Evolutionary conservation across 2,329 filamentous ascomycete species (phyloP), one percentile per base, ranked within the genome.

Genomic region (Pyrenophora graminea): DNA sequence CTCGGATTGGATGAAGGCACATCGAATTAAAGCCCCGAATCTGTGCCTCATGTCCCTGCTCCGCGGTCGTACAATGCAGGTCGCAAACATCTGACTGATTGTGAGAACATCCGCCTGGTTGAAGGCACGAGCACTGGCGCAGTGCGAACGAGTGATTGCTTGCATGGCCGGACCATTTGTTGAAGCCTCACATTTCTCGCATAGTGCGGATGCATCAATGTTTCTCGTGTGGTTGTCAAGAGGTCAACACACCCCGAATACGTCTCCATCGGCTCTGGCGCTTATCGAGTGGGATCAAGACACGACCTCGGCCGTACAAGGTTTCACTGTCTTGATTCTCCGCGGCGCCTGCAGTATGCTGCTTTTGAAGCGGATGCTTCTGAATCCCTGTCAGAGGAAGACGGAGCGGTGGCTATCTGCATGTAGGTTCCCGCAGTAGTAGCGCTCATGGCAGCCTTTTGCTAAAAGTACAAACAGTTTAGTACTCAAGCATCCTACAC

Each of bases 51-150:
- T 39, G 19, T 59, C 51, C 58, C 59, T 55, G 36, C 17, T 59
- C 57, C 58, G 53, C 58, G 59, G 61, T 61, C 23, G 25, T 33
- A 59, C 58, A 15, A 40, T 48, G 46, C 40, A 53, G 38, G 23
- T 46, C 47, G 43, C 57, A 55, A 55, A 51, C 58, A 58, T 43
- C 36, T 38, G 30, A 37, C 32, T 30, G 10, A 42, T 32, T 38
- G 32, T 34, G 34, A 15, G 33, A 41, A 34, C 8, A 4, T 19
- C 17, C 23, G 21, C 18, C 25, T 39, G 36, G 25, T 39, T 8
- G 23, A 21, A 23, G 42, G 33, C 34, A n/a, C 21, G 18, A 30
- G 18, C 23, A 39, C n/a, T 38, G 27, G 27, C 18, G 44, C 34
- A n/a, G 13, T 17, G 21, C 19, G 23, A 30, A 34, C 10, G 25